Base-by-base conservation (phyloP, 192 early-diverging fungal genomes). In the Coemansia asiatica region DNA sequence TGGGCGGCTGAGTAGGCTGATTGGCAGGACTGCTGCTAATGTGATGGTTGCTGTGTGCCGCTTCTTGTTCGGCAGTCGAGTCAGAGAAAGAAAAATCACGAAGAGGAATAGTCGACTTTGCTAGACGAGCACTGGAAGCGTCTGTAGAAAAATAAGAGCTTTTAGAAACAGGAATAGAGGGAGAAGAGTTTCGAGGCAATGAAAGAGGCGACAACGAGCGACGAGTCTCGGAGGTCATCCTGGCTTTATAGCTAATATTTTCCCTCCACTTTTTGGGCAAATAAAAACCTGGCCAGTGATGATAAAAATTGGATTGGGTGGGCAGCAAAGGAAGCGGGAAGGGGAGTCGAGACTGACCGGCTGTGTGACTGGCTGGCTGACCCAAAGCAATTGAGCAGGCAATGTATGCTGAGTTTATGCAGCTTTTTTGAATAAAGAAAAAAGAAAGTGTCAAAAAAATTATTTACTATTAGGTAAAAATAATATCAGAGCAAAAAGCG, bases 291-390 rank as follows among this genome's bases (percentile, higher is more conserved):
- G n/a, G 40, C 40, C 10, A 13, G 40, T 13, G 25, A 12, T 18
- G 25, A 51, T 25, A 54, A 54, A 54, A 10, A 21, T 51, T 51
- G n/a, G 31, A 33, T 33, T 33, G 3, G 31, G 31, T 8, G 31
- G 31, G 31, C 31, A 33, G 31, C 31, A 33, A 33, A 48, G 15
- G 16, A 48, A 19, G 5, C 46, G 46, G 50, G 22, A 51, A 21
- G n/a, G 23, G 50, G 51, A n/a, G 51, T 23, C 51, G 51, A 54
- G 51, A 54, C 51, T 54, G 51, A 54, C 51, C 28, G 49, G 19
- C 21, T 54, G 51, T 54, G 51, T 54, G 51, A 54, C 51, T 54
- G 51, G 51, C 51, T 54, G 51, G 25, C 28, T 23, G 28, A 23
- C 51, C 51, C 4, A 54, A 23, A 54, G 23, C 26, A 54, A 26